Percentiles rank a stretch among this genome's conserved stretches.
Conservation (phyloP, 257 asterid genomes). For the Dorcoceras hygrometricum region DNA sequence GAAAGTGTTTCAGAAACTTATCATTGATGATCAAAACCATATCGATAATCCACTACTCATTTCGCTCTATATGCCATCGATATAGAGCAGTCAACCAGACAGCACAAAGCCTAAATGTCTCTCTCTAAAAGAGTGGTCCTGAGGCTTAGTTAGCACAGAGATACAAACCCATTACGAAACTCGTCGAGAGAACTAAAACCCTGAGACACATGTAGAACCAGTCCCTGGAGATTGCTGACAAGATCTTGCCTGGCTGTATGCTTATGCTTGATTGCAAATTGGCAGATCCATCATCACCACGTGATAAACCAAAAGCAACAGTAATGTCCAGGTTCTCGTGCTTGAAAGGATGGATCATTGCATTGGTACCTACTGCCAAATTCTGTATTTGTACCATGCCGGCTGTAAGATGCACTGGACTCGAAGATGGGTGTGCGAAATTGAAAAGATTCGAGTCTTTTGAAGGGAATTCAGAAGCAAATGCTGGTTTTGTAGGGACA, state of each 20-base stretch:
- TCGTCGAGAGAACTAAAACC: conserved; percentile 56
- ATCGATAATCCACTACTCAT: background rate
- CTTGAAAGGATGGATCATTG: conserved; percentile 39
- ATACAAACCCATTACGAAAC: conserved; percentile 58
- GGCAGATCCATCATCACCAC: conserved; percentile 43
- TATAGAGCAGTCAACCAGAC: background rate
- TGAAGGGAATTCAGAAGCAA: conserved; percentile 82
- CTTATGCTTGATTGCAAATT: conserved; percentile 53
- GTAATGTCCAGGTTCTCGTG: conserved; percentile 44
- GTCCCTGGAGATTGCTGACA: conserved; percentile 35
- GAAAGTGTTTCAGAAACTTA: too few species aligned
- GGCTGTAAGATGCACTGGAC: conserved; percentile 60
- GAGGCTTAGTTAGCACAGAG: conserved; percentile 39
- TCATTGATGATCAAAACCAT: background rate
- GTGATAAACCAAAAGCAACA: conserved; percentile 62
- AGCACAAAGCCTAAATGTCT: background rate
- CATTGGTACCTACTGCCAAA: conserved; percentile 26
- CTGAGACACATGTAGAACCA: conserved; percentile 55
- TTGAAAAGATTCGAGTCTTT: conserved; percentile 48
- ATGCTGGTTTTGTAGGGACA: conserved; percentile 85
- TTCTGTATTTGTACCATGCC: conserved; percentile 62
- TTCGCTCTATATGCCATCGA: too few species aligned
- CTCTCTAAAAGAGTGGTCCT: background rate
- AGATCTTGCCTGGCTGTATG: conserved; percentile 51
- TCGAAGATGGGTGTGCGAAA: conserved; percentile 51